Conservation (phyloP, 306 rosid genomes). For the Ceratonia siliqua region DNA sequence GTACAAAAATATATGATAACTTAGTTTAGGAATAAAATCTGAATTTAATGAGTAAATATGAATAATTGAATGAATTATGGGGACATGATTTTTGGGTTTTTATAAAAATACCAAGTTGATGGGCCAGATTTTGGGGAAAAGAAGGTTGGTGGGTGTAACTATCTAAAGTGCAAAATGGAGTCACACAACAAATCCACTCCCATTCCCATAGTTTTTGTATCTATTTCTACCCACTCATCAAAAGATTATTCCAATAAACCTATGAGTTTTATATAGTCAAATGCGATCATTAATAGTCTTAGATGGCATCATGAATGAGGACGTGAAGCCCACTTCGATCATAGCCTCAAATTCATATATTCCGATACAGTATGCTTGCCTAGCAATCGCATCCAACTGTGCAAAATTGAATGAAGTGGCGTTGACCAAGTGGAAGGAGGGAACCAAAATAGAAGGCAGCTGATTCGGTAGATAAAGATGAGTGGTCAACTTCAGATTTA, state of each 20-base stretch:
- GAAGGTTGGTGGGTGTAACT: constrained; percentile 60
- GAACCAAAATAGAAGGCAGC: background rate
- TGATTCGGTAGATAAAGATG: constrained; percentile 1
- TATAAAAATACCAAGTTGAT: constrained; percentile 53
- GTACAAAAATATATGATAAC: constrained; percentile 37
- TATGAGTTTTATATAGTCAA: too few species aligned
- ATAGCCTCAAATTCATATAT: too few species aligned
- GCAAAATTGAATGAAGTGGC: too few species aligned
- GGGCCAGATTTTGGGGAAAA: constrained; percentile 45
- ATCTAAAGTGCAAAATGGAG: constrained; percentile 43
- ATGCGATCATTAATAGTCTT: too few species aligned
- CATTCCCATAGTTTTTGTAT: constrained; percentile 32
- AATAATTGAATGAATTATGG: constrained; percentile 6
- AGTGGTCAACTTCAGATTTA: background rate
- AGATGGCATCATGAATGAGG: too few species aligned
- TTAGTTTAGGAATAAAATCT: background rate
- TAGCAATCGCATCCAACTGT: too few species aligned
- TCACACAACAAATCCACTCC: constrained; percentile 58
- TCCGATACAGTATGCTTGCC: too few species aligned
- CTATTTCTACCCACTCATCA: constrained; percentile 36
- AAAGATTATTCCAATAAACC: constrained; percentile 51
- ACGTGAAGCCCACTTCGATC: too few species aligned
- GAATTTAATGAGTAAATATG: background rate
- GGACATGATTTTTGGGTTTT: constrained; percentile 1
- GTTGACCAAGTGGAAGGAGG: too few species aligned